Evolutionary conservation across 345 rosid genomes (phyloP).

Genomic region (Brassica incana): DNA sequence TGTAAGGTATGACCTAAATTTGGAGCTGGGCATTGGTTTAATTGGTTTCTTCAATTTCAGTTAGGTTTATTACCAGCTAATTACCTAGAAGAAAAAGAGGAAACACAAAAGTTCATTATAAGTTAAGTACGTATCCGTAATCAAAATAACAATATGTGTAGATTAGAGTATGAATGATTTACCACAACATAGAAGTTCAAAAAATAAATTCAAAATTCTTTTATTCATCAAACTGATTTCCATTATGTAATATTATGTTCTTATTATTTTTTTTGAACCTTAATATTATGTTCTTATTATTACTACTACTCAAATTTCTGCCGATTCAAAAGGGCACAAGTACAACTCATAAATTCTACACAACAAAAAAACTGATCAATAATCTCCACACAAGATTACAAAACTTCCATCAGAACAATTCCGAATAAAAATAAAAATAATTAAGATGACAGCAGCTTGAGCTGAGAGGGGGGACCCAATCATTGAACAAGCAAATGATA

Average conservation of each 20-base stretch:
- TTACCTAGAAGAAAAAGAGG: not conserved
- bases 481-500: constrained; percentile 30
- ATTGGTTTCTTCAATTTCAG: not conserved
- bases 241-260: not conserved
- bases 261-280: not conserved
- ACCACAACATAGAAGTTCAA: not conserved
- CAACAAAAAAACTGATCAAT: constrained; percentile 29
- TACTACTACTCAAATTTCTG: not conserved
- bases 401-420: constrained; percentile 11
- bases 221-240: not conserved
- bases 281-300: not conserved
- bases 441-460: constrained; percentile 38
- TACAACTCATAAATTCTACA: constrained; percentile 35
- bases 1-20: not conserved
- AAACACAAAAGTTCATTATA: not conserved
- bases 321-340: constrained; percentile 37
- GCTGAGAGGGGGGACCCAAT: constrained; percentile 41
- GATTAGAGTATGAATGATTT: not conserved
- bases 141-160: not conserved
- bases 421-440: constrained; percentile 5
- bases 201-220: not conserved
- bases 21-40: not conserved
- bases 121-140: not conserved
- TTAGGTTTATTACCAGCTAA: not conserved
- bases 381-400: constrained; percentile 37